Conservation (phyloP, 2,329 filamentous ascomycete species). For the Passalora sequoiae region DNA sequence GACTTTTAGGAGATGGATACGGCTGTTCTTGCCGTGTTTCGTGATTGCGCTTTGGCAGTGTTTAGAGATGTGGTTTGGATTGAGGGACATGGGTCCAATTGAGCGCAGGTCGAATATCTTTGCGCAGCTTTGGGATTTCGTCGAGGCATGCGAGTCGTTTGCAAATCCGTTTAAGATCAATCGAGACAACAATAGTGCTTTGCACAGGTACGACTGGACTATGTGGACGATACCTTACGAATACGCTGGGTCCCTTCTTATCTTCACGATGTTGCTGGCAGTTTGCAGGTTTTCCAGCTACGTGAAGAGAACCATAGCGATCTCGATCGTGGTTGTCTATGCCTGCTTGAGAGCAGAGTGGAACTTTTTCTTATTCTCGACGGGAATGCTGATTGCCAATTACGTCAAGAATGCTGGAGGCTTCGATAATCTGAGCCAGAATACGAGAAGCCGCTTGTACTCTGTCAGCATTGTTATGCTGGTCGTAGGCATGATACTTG, state of each 20-base stretch:
- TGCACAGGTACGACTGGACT: conserved; percentile 19
- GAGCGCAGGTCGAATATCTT: conserved; percentile 8
- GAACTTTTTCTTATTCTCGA: conserved; percentile 19
- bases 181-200: conserved; percentile 1
- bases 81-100: conserved; percentile 2
- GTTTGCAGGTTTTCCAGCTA: conserved; percentile 8
- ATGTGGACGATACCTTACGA: conserved; percentile 24
- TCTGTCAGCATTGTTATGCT: conserved; percentile 8
- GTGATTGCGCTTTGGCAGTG: conserved; percentile 13
- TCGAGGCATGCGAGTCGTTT: conserved; percentile 8
- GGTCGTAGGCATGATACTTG: conserved; percentile 10
- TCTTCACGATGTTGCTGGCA: conserved; percentile 12
- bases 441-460: not conserved
- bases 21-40: conserved; percentile 14
- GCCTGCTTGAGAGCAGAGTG: conserved; percentile 13
- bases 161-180: conserved; percentile 19
- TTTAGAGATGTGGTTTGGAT: conserved; percentile 11
- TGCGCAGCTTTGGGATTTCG: conserved; percentile 14
- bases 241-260: conserved; percentile 14
- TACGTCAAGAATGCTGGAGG: conserved; percentile 18
- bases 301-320: conserved; percentile 7
- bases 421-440: conserved; percentile 12
- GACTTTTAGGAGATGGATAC: conserved; percentile 12
- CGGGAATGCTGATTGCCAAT: conserved; percentile 16
- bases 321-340: conserved; percentile 5